Conservation (phyloP, 441 rosid species). For the Pelargonium australe region DNA sequence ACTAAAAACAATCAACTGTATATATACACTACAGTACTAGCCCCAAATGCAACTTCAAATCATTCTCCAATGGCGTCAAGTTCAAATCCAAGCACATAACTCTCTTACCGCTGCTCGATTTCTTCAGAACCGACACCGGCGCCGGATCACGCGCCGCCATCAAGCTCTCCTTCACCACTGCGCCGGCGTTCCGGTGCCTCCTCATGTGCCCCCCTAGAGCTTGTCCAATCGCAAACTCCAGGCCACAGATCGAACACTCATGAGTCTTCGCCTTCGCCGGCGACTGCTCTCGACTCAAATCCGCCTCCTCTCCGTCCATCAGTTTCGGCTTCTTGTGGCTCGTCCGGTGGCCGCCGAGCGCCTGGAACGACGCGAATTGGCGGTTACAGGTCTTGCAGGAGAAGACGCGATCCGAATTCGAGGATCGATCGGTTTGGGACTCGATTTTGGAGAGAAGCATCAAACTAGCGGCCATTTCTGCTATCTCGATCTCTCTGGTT, state of each 20-base stretch:
- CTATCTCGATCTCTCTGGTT: slow-evolving; percentile 25
- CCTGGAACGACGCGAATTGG: slow-evolving; percentile 58
- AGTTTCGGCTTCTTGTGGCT: slow-evolving; percentile 51
- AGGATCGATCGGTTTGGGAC: slow-evolving; percentile 6
- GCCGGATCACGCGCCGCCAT: slow-evolving; percentile 19
- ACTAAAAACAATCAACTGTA: neutral
- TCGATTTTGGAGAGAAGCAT: slow-evolving; percentile 48
- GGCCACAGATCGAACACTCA: slow-evolving; percentile 58
- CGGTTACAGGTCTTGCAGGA: slow-evolving; percentile 61
- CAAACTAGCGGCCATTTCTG: slow-evolving; percentile 49
- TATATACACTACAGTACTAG: neutral
- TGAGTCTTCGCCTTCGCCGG: slow-evolving; percentile 45
- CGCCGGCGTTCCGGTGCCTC: slow-evolving; percentile 15
- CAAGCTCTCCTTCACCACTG: slow-evolving; percentile 13
- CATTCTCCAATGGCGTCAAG: slow-evolving; percentile 46
- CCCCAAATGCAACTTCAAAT: slow-evolving; percentile 51
- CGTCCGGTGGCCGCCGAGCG: slow-evolving; percentile 63
- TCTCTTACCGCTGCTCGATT: slow-evolving; percentile 40
- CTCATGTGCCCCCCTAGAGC: slow-evolving; percentile 81
- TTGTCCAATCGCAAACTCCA: slow-evolving; percentile 56
- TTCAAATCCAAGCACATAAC: slow-evolving; percentile 56
- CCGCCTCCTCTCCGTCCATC: slow-evolving; percentile 21
- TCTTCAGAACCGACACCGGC: slow-evolving; percentile 52
- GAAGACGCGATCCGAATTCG: slow-evolving; percentile 35
- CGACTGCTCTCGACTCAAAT: slow-evolving; percentile 20